Evolutionary conservation across 2,329 filamentous ascomycete species (phyloP).

Genomic region (Ceratocystiopsis brevicomis): DNA sequence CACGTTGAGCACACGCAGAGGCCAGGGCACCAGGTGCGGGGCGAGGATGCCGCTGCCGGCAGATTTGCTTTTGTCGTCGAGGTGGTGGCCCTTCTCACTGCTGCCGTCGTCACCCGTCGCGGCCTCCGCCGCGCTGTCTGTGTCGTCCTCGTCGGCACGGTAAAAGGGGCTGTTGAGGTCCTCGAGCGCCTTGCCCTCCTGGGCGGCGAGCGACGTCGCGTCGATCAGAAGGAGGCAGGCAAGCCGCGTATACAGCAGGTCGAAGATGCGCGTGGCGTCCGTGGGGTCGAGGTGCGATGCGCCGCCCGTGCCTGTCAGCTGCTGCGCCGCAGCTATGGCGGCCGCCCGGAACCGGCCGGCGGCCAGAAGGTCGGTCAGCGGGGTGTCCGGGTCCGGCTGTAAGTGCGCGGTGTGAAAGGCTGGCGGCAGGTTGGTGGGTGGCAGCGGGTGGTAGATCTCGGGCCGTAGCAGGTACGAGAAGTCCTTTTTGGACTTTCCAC

Average conservation of each 20-base stretch:
- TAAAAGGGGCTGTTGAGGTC: constrained; percentile 41
- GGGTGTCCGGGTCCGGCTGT: constrained; percentile 41
- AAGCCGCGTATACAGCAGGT: constrained; percentile 61
- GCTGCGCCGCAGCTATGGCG: constrained; percentile 46
- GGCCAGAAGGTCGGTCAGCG: constrained; percentile 48
- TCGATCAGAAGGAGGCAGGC: constrained; percentile 67
- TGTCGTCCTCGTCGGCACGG: constrained; percentile 29
- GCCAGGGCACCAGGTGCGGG: constrained; percentile 63
- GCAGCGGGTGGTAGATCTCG: constrained; percentile 67
- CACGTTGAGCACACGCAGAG: constrained; percentile 63
- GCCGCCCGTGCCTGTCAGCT: constrained; percentile 30
- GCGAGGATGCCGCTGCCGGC: constrained; percentile 3
- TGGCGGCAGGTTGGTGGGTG: constrained; percentile 37
- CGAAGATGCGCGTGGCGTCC: constrained; percentile 50
- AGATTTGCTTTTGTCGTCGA: too few relatives aligned
- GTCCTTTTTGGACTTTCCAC: constrained; percentile 32
- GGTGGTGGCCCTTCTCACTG: too few relatives aligned
- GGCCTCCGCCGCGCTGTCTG: neutral
- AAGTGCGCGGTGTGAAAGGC: constrained; percentile 52
- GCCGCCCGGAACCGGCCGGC: constrained; percentile 65
- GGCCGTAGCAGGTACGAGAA: constrained; percentile 65
- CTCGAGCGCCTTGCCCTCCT: constrained; percentile 45
- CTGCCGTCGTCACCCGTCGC: constrained; percentile 3
- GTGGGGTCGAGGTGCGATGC: constrained; percentile 23
- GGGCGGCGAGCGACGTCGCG: constrained; percentile 47